These are phyloP conservation scores for Cucurbita moschata DNA, from an alignment of 306 rosid species.

Conservation along the genomic window DNA sequence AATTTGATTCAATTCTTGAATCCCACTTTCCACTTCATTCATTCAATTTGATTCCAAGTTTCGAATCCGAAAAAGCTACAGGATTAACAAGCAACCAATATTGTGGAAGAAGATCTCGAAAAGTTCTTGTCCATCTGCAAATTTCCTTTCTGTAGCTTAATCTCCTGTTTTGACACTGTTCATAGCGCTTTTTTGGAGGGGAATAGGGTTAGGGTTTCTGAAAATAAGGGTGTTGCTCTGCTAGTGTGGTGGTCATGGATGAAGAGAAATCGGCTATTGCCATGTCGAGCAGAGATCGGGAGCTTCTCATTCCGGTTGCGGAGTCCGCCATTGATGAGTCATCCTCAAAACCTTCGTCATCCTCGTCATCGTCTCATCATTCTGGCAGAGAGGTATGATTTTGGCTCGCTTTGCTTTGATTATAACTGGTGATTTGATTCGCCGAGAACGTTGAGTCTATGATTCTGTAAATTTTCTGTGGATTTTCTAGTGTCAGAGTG, in stretches of 20 bases:
- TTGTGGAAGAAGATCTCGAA: constrained; percentile 1
- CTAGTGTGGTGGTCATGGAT: constrained; percentile 32
- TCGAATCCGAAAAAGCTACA: constrained; percentile 2
- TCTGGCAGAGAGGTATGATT: constrained; percentile 56
- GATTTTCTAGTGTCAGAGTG: neutral
- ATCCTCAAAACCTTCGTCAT: constrained; percentile 39
- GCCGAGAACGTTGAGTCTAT: neutral
- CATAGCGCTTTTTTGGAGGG: neutral
- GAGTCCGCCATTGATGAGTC: constrained; percentile 25
- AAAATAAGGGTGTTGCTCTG: neutral
- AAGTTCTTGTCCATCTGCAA: neutral
- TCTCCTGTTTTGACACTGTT: neutral
- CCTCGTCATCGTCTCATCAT: constrained; percentile 46
- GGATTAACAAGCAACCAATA: constrained; percentile 3
- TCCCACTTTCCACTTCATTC: neutral
- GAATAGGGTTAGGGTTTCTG: neutral
- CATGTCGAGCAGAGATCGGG: constrained; percentile 66
- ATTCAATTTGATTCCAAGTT: neutral
- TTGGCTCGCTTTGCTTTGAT: neutral
- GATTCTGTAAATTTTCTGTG: neutral
- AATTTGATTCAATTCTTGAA: neutral
- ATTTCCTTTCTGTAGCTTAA: neutral
- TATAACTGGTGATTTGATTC: neutral
- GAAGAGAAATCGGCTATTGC: constrained; percentile 49
- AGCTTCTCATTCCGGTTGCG: constrained; percentile 74